Evolutionary conservation across 2,329 filamentous ascomycete genomes (phyloP), one percentile per base, ranked within the genome.

Genomic region (Curvularia hawaiiensis): DNA sequence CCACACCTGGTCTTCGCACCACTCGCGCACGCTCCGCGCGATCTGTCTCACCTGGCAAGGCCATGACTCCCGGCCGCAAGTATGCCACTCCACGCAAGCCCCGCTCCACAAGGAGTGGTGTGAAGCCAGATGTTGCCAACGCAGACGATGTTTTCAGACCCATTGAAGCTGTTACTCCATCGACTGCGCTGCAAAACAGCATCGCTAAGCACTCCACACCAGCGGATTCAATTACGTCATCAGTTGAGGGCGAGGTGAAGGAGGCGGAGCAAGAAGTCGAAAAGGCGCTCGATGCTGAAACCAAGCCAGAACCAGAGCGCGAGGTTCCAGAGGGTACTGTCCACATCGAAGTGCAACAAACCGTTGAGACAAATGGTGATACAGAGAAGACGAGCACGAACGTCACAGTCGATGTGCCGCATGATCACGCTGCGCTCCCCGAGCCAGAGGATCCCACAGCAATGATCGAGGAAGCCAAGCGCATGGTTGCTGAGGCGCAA

Each of bases 391-490:
- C 88, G 54, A 86, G 86, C 64, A 93, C 89, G 7, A 87, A 88
- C 46, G 87, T 94, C 48, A 89, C 89, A 60, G 82, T 95, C 11
- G 90, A 95, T 63, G 83, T 95, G 71, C 90, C 92, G 4, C 82
- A 86, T 10, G 85, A 84, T 52, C 80, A 83, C 45, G 81, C 86
- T 0, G 86, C 91, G 59, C 83, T 92, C 9, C 88, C 90, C 0
- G 85, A 88, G 12, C 87, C 91, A 0, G 90, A 92, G 62, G 90
- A 95, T 68, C 88, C 92, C 1, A 84, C 90, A 56, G 85, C 88
- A 54, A 92, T 97, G 89, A 89, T 98, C 58, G 88, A 88, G 28
- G 88, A 91, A 69, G 95, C 95, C 31, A 92, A 89, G 79, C 86
- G 88, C 65, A 97, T 97, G 91, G 93, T 97, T 5, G 85, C 90